Conservation (phyloP, 805 yeast genomes). For the Saccharomycopsis capsularis region DNA sequence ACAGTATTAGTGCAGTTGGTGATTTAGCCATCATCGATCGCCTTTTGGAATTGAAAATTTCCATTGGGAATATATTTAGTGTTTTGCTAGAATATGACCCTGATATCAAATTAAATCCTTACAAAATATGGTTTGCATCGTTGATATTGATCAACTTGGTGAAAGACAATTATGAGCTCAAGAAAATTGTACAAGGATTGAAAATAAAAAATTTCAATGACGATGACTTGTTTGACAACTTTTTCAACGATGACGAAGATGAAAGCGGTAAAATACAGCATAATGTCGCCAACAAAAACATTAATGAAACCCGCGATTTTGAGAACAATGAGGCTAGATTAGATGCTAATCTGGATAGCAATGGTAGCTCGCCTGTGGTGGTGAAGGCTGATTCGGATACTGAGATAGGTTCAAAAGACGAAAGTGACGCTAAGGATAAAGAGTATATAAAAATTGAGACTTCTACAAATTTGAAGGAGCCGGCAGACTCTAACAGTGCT, state of each 20-base stretch:
- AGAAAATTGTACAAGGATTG: not conserved
- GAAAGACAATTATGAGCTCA: conserved; percentile 3
- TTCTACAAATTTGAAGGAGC: not conserved
- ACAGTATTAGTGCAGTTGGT: too few species aligned
- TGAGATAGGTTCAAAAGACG: conserved; percentile 27
- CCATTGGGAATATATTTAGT: conserved; percentile 56
- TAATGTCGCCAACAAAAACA: too few species aligned
- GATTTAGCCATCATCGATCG: not conserved
- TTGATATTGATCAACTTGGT: conserved; percentile 57
- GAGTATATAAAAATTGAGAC: not conserved
- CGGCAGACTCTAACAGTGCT: not conserved
- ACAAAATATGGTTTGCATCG: conserved; percentile 77
- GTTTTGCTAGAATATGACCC: conserved; percentile 72
- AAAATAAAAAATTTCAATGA: conserved; percentile 2
- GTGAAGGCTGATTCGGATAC: not conserved
- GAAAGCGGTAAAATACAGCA: too few species aligned
- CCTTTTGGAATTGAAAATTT: conserved; percentile 23
- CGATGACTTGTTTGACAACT: conserved; percentile 11
- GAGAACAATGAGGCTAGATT: not conserved
- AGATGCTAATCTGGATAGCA: too few species aligned
- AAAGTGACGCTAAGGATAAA: conserved; percentile 32
- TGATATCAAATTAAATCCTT: conserved; percentile 71
- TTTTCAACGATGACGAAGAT: conserved; percentile 8
- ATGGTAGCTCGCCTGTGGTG: conserved; percentile 9
- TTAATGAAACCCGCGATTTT: not conserved